A percentile compares a stretch with the other conserved stretches of the same genome.
Conservation (phyloP, 1,284 basidiomycete species). For the Phaffia rhodozyma region DNA sequence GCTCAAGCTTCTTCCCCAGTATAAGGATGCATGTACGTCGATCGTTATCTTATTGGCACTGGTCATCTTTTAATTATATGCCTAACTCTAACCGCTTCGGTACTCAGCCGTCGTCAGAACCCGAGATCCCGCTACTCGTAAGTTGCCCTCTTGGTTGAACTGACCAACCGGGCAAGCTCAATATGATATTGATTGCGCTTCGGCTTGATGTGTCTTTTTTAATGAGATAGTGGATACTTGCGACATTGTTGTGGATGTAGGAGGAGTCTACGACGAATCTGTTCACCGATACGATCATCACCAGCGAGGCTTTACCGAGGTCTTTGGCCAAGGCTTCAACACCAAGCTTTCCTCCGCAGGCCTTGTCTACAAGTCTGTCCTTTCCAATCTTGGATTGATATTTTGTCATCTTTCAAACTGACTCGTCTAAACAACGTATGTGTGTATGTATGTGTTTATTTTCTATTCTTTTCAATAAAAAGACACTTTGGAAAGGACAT, state of each 20-base stretch:
- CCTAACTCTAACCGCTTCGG: constrained; percentile 2
- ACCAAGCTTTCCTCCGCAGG: constrained; percentile 92
- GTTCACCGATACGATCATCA: constrained; percentile 87
- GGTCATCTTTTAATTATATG: not conserved
- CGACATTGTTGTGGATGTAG: constrained; percentile 96
- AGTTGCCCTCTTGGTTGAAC: constrained; percentile 13
- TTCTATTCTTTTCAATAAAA: not conserved
- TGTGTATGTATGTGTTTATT: no score
- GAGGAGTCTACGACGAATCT: constrained; percentile 74
- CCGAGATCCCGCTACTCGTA: constrained; percentile 58
- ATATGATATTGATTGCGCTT: not conserved
- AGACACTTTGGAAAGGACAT: constrained; percentile 91
- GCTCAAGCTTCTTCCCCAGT: constrained; percentile 63
- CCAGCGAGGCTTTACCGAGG: constrained; percentile 81
- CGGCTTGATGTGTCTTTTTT: not conserved
- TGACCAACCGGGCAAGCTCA: not conserved
- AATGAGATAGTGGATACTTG: constrained; percentile 51
- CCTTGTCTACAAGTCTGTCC: constrained; percentile 75
- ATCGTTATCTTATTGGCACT: not conserved
- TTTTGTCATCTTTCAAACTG: not conserved
- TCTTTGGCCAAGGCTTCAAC: constrained; percentile 69
- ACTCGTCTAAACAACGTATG: not conserved
- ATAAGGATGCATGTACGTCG: constrained; percentile 55
- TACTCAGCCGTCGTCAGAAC: constrained; percentile 60
- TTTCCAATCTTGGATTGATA: not conserved